Percentiles rank a stretch among this genome's conserved stretches.
Conservation (phyloP, 2,329 filamentous ascomycete genomes). For the Hypoxylon sp. region DNA sequence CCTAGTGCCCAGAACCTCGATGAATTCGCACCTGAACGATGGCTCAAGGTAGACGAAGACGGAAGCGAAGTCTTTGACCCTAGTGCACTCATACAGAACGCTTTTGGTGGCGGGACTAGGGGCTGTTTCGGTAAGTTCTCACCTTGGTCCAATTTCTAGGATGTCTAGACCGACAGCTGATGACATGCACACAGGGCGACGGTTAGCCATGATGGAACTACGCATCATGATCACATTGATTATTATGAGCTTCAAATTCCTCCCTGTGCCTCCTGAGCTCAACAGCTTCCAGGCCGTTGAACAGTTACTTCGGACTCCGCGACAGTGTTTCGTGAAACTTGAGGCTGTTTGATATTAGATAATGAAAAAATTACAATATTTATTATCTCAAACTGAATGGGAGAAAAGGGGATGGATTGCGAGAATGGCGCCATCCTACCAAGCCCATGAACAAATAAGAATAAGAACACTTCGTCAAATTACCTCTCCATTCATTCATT, state of each 20-base stretch:
- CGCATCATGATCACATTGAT: slow-evolving; percentile 40
- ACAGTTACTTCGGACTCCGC: slow-evolving; percentile 31
- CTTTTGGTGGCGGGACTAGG: slow-evolving; percentile 38
- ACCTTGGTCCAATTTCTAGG: too few relatives aligned
- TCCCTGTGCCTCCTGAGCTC: slow-evolving; percentile 31
- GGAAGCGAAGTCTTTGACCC: slow-evolving; percentile 33
- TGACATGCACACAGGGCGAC: slow-evolving; percentile 17
- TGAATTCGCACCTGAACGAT: slow-evolving; percentile 34
- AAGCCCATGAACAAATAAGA: not conserved
- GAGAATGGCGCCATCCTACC: not conserved
- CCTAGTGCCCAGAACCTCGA: slow-evolving; percentile 33
- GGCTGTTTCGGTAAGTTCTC: slow-evolving; percentile 42
- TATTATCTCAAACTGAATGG: not conserved
- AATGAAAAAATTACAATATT: too few relatives aligned
- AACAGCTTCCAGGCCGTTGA: slow-evolving; percentile 37
- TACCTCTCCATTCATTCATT: not conserved
- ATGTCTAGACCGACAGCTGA: not conserved
- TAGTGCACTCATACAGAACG: slow-evolving; percentile 25
- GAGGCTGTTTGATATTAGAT: slow-evolving; percentile 20
- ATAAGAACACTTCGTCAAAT: not conserved
- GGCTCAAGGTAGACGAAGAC: slow-evolving; percentile 28
- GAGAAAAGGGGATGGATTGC: not conserved
- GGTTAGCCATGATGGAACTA: slow-evolving; percentile 40
- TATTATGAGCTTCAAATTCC: slow-evolving; percentile 38
- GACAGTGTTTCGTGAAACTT: slow-evolving; percentile 34